These are phyloP conservation scores for Penicillium silybi DNA, from an alignment of 495 filamentous ascomycete genomes.

Conservation along the genomic window DNA sequence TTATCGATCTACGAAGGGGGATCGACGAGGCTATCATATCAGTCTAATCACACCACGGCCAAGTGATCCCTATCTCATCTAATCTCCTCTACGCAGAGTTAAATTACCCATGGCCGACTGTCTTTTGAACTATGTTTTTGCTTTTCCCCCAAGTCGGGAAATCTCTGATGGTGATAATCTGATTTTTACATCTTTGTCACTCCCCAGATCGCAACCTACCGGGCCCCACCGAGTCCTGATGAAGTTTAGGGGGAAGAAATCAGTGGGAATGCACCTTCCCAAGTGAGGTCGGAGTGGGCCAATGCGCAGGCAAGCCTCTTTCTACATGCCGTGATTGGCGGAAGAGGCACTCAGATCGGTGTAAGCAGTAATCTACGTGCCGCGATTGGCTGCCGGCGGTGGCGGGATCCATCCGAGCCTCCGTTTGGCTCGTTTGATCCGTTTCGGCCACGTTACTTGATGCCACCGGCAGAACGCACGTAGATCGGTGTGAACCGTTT, in stretches of 20 bases:
- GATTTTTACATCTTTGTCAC: conserved; percentile 2
- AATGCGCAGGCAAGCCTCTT: conserved; percentile 30
- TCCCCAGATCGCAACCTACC: conserved; percentile 32
- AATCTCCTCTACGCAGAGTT: too few relatives aligned
- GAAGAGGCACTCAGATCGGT: neutral
- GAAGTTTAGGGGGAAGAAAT: conserved; percentile 23
- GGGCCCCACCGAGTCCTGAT: conserved; percentile 32
- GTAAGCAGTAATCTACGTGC: conserved; percentile 26
- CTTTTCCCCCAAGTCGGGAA: conserved; percentile 2
- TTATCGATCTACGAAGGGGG: conserved; percentile 34
- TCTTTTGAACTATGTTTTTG: neutral
- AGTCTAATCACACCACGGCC: conserved; percentile 20
- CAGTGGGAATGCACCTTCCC: conserved; percentile 27
- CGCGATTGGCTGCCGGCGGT: conserved; percentile 24
- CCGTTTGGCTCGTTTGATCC: neutral
- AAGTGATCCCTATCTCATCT: conserved; percentile 22
- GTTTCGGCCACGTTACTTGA: too few relatives aligned
- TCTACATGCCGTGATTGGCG: conserved; percentile 22
- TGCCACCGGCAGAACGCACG: too few relatives aligned
- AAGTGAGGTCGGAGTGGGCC: conserved; percentile 16
- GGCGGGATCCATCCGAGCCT: conserved; percentile 2
- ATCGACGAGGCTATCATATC: conserved; percentile 30
- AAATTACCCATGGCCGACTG: too few relatives aligned
- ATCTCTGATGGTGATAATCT: conserved; percentile 4
- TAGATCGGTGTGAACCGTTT: too few relatives aligned